Evolutionary conservation across 1,284 basidiomycete species (phyloP), one percentile per base, ranked within the genome.

Genomic region (Puccinia triticina): DNA sequence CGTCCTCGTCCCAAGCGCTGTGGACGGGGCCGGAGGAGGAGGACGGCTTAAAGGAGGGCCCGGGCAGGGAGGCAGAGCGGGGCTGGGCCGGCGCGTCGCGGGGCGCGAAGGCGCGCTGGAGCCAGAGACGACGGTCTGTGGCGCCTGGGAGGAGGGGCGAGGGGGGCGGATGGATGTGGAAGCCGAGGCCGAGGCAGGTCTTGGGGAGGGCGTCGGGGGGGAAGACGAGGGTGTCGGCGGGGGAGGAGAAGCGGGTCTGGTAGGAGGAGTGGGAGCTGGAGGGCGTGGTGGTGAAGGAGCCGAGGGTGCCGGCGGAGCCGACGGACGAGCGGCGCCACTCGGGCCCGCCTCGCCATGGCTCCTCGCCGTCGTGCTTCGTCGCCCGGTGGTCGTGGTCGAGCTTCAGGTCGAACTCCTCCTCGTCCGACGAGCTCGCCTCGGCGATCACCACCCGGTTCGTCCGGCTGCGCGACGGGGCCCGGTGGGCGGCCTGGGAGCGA

Each of bases 361-460:
- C n/a, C n/a, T n/a, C n/a, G n/a, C n/a, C n/a, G n/a, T n/a, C n/a
- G n/a, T n/a, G n/a, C n/a, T n/a, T n/a, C n/a, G n/a, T n/a, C n/a
- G n/a, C n/a, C n/a, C n/a, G 23, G 48, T 48, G 23, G 5, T 46
- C 55, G n/a, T 80, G 78, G 40, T 80, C 78, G 0, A 80, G 67
- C 16, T 66, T 72, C 34, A 80, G 26, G 59, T 80, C 78, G 18
- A 80, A 80, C 48, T 80, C 50, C 29, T 80, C 67, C 18, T 80
- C 78, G 26, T 80, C 78, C 16, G 78, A 80, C 11, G 67, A 72
- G 21, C 61, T 67, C 8, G 69, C 61, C 59, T 80, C 78, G 34
- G 40, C 77, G 32, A 78, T 78, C 32, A 78, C 50, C 29, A 67
- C 50, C 29, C 40, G 53, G 21, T 46, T 40, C 50, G 1, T 12